Evolutionary conservation across 352 stramenopile species (phyloP).

Genomic region (Globisporangium parvum): DNA sequence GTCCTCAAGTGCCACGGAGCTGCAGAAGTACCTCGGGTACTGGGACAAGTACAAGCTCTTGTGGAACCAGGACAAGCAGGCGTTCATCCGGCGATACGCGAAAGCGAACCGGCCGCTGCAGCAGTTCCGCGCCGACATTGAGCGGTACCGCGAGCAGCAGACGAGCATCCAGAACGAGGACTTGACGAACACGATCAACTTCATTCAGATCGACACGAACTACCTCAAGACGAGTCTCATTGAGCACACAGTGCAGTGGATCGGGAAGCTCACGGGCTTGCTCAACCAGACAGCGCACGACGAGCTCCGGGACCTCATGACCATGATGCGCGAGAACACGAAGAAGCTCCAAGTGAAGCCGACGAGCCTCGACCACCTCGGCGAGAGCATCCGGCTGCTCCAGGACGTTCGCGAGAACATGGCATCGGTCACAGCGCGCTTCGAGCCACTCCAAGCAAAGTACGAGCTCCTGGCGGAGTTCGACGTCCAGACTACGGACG

Average conservation of each 20-base stretch:
- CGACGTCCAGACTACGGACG: conserved; percentile 84
- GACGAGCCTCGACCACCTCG: conserved; percentile 87
- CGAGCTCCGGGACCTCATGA: conserved; percentile 82
- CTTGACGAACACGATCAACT: conserved; percentile 91
- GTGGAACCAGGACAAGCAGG: conserved; percentile 93
- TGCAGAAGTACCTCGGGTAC: conserved; percentile 94
- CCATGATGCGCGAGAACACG: conserved; percentile 87
- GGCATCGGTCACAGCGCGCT: conserved; percentile 56
- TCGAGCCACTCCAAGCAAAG: conserved; percentile 82
- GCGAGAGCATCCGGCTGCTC: conserved; percentile 86
- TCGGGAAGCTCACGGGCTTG: conserved; percentile 88
- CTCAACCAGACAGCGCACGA: conserved; percentile 89
- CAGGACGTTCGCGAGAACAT: conserved; percentile 85
- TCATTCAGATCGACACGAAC: conserved; percentile 94
- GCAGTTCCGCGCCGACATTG: conserved; percentile 92
- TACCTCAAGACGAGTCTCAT: conserved; percentile 90
- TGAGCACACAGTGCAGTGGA: conserved; percentile 91
- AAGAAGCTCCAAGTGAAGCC: conserved; percentile 82
- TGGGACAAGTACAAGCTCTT: conserved; percentile 94
- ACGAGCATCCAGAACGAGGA: conserved; percentile 90
- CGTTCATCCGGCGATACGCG: conserved; percentile 93
- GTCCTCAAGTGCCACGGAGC: conserved; percentile 87
- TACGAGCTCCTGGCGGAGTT: conserved; percentile 86
- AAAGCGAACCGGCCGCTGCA: conserved; percentile 91
- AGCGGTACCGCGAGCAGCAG: conserved; percentile 89